A percentile compares a stretch with the other conserved stretches of the same genome.
These are phyloP conservation scores for Leishmania aethiopica DNA, from an alignment of 208 protist genomes.

Conservation along the genomic window DNA sequence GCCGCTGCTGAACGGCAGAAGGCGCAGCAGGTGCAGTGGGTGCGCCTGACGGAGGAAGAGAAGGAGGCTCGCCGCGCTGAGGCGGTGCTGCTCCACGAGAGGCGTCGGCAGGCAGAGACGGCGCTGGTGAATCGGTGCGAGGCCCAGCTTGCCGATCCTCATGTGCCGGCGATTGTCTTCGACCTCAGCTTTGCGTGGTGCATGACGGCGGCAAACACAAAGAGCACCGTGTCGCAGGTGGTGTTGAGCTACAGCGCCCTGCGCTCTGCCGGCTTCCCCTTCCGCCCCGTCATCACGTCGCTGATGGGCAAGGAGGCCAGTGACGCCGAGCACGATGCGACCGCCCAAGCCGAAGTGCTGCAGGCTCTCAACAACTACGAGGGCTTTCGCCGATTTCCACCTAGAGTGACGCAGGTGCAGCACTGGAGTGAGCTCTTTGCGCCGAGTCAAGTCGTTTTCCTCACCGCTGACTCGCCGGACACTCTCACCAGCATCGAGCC, in stretches of 20 bases:
- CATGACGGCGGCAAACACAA: slow-evolving; percentile 78
- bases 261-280: slow-evolving; percentile 63
- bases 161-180: slow-evolving; percentile 71
- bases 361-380: slow-evolving; percentile 48
- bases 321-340: slow-evolving; percentile 27
- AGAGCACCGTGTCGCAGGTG: slow-evolving; percentile 85
- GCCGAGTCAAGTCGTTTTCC: slow-evolving; percentile 55
- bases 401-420: slow-evolving; percentile 28
- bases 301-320: slow-evolving; percentile 47
- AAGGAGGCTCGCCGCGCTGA: slow-evolving; percentile 35
- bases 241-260: slow-evolving; percentile 87
- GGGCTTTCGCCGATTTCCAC: slow-evolving; percentile 74
- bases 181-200: slow-evolving; percentile 90
- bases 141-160: slow-evolving; percentile 36
- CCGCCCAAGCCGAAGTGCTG: slow-evolving; percentile 43
- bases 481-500: slow-evolving; percentile 61
- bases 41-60: slow-evolving; percentile 55
- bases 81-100: slow-evolving; percentile 53
- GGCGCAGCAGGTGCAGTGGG: slow-evolving; percentile 55
- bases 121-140: slow-evolving; percentile 29
- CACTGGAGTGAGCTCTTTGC: slow-evolving; percentile 77
- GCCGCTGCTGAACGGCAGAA: slow-evolving; percentile 35
- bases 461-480: slow-evolving; percentile 78
- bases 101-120: slow-evolving; percentile 45
- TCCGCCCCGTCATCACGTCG: slow-evolving; percentile 78